These are phyloP conservation scores for Aspergillus cristatus DNA, from an alignment of 495 filamentous ascomycete species.

Conservation along the genomic window DNA sequence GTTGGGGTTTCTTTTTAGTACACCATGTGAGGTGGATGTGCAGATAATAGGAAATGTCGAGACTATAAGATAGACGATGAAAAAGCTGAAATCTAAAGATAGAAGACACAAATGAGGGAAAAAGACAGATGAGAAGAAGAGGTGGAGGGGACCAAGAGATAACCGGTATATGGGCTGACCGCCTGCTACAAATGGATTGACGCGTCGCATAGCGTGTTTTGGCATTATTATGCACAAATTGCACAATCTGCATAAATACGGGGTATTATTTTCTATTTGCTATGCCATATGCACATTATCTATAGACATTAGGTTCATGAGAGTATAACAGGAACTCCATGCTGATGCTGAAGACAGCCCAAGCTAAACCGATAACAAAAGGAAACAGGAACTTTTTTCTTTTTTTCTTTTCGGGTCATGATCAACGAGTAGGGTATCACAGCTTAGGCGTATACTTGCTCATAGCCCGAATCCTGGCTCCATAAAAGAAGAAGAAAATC, in stretches of 20 bases:
- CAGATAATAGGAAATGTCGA: too few species aligned
- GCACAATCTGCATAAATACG: too few species aligned
- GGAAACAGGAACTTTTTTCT: too few species aligned
- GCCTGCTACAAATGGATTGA: not conserved
- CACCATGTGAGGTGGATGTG: not conserved
- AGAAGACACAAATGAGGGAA: not conserved
- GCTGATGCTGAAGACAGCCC: too few species aligned
- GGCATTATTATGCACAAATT: too few species aligned
- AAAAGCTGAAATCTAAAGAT: not conserved
- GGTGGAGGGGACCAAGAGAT: not conserved
- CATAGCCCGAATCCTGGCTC: slow-evolving; percentile 49
- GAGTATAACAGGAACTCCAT: too few species aligned
- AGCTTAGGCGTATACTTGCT: slow-evolving; percentile 40
- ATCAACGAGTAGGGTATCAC: slow-evolving; percentile 8
- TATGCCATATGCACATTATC: too few species aligned
- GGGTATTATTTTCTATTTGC: too few species aligned
- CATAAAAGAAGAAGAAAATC: slow-evolving; percentile 61
- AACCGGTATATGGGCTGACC: not conserved
- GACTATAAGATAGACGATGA: too few species aligned
- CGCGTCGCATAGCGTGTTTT: slow-evolving; percentile 1
- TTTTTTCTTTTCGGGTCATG: too few species aligned
- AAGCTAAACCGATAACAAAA: too few species aligned
- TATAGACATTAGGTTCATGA: too few species aligned
- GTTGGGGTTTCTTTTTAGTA: not conserved
- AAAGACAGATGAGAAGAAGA: not conserved